Base-by-base conservation (phyloP, 495 filamentous ascomycete species). In the Aspergillus nidulans region DNA sequence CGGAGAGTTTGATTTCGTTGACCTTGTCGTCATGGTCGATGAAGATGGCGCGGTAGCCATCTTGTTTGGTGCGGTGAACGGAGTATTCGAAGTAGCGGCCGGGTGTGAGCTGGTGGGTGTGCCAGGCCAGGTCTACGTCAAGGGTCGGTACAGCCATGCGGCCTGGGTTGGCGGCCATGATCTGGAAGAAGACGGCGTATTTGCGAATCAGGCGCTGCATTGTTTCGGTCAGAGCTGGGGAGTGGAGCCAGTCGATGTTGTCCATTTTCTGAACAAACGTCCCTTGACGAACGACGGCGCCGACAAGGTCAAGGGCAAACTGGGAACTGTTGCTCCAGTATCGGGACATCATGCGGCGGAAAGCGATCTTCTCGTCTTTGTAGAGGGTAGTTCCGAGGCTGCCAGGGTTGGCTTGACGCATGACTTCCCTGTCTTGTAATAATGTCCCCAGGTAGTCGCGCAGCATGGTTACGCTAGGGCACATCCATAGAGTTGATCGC, bases 21-120 rank as follows among this genome's bases (percentile, higher is more conserved):
- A 95, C 85, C 65, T 91, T 90, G 77, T 95, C 91, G 67, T 95
- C 87, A 67, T 95, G 91, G 62, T 92, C 87, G 54, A 94, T 77
- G 63, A 91, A 87, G n/a, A 52, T 59, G 18, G 52, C 3, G 21
- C 6, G 13, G 13, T 13, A 8, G 24, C 42, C 16, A 20, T 51
- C 21, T 21, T 40, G 2, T 57, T 39, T 26, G 8, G 61, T 60
- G 13, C 20, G 53, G 52, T 51, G 15, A 34, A 40, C 46, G n/a
- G 77, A 82, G 63, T 76, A 88, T n/a, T 45, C 36, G 61, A 80
- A 85, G 68, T 95, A 95, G 16, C 64, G 52, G 15, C 63, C 61
- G 0, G 90, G 88, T 4, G 74, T 81, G 16, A 95, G 79, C 53
- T 82, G 80, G 59, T 82, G 79, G 1, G 78, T 84, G 54, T 81